phyloP scores from a whole-genome alignment of 805 yeast species.

The Lachancea quebecensis region DNA sequence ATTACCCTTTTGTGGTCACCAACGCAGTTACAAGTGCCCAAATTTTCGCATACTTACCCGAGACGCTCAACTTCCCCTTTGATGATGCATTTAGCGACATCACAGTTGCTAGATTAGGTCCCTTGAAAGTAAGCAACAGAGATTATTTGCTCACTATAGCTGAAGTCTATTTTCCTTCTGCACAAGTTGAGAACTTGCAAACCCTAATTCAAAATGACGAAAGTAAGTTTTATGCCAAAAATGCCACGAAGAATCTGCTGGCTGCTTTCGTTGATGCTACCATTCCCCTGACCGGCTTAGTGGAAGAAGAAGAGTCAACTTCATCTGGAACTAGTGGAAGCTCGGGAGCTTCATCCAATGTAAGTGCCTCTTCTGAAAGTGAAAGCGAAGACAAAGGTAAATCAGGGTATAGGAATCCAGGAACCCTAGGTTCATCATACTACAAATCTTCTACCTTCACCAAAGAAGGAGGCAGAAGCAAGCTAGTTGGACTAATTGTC shows the following conservation, averaged over 20 bases:
- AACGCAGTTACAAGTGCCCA: constrained; percentile 83
- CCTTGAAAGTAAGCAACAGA: constrained; percentile 51
- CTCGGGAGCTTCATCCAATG: constrained; percentile 33
- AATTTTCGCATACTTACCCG: constrained; percentile 63
- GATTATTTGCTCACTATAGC: constrained; percentile 82
- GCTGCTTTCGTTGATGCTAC: constrained; percentile 60
- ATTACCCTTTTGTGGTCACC: constrained; percentile 78
- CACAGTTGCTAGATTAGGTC: constrained; percentile 63
- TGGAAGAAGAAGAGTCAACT: constrained; percentile 37
- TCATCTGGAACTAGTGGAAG: constrained; percentile 74
- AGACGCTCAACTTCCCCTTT: constrained; percentile 59
- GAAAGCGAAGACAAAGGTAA: constrained; percentile 13
- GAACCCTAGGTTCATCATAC: constrained; percentile 7
- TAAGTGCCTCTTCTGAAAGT: constrained; percentile 6
- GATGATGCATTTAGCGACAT: constrained; percentile 42
- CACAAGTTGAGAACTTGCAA: constrained; percentile 43
- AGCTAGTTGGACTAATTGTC: constrained; percentile 69
- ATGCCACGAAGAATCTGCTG: constrained; percentile 49
- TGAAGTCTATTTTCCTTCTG: constrained; percentile 69
- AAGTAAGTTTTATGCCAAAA: constrained; percentile 56
- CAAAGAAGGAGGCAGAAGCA: constrained; percentile 31
- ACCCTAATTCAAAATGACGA: constrained; percentile 44
- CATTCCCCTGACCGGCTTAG: constrained; percentile 28
- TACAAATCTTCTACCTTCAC: constrained; percentile 14
- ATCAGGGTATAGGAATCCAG: constrained; percentile 21